Base-by-base conservation (phyloP, 805 yeast species). In the Sugiyamaella qingdaonensis region DNA sequence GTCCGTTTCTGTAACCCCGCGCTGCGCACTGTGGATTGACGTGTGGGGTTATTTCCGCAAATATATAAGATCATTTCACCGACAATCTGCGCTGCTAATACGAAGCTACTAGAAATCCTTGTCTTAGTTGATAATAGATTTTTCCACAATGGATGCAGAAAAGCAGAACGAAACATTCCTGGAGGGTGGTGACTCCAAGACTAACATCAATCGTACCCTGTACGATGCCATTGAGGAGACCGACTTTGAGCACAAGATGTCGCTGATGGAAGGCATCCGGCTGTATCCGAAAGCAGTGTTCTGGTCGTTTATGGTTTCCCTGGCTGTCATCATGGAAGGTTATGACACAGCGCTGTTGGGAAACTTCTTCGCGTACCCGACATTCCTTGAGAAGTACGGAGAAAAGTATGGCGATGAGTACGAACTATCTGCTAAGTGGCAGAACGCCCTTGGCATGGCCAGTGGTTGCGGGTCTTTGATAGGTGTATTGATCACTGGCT, bases 321-420 rank as follows among this genome's bases (percentile, higher is more conserved):
- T 73, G 8, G 72, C 76, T 24, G 64, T 76, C 54, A 60, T 76
- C 45, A 75, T 75, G 79, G 79, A 75, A 56, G 80, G 79, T 27
- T 76, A 74, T 62, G 80, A 76, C 58, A 19, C 67, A 64, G 51
- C 64, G 74, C 43, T 62, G 75, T 44, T 35, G n/a, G 60, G 64
- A 34, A 66, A 74, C 4, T 70, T 77, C 60, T 77, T 67, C 63
- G 77, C 73, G 9, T 71, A 73, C 59, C 78, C 77, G 1, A 69
- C 73, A 18, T 77, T 77, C 57, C 64, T 65, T 44, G 59, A 60
- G 52, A 70, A 70, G 58, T 77, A 69, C 54, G 81, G 81, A 33
- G 62, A 58, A 14, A 59, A 52, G 46, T 60, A 59, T 11, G 37
- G 41, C 10, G 39, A 24, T 21, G 50, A 48, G 10, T 73, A 67